Conservation (phyloP, 352 stramenopile species). For the Blastocystis sp. region DNA sequence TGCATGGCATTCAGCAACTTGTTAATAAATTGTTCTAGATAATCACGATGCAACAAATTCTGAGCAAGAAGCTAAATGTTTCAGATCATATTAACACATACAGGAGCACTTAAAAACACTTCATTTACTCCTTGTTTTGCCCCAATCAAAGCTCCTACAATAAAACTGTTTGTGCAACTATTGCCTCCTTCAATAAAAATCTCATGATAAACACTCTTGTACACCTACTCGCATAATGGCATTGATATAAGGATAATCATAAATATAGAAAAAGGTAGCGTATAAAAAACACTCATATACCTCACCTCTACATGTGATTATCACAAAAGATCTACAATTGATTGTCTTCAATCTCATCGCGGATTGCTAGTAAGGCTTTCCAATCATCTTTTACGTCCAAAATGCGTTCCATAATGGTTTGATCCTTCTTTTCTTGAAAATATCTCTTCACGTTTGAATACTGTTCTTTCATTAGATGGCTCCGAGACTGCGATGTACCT, state of each 20-base stretch:
- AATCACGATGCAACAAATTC: constrained; percentile 36
- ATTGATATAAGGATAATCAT: constrained; percentile 47
- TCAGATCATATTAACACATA: neutral
- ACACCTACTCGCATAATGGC: constrained; percentile 18
- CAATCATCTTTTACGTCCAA: constrained; percentile 30
- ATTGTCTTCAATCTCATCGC: neutral
- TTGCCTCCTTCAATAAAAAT: constrained; percentile 41
- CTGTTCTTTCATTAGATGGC: neutral
- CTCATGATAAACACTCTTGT: neutral
- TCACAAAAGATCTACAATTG: neutral
- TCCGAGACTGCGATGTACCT: neutral
- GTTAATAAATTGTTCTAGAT: constrained; percentile 33
- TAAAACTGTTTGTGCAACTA: constrained; percentile 2
- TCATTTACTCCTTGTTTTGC: constrained; percentile 36
- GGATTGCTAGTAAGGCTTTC: constrained; percentile 3
- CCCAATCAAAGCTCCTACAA: constrained; percentile 7
- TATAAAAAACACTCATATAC: constrained; percentile 47
- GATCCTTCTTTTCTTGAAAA: neutral
- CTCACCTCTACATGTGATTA: neutral
- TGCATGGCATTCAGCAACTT: constrained; percentile 13
- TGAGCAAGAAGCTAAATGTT: neutral
- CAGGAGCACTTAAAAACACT: constrained; percentile 23
- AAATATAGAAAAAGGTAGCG: constrained; percentile 30
- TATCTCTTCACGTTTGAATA: neutral
- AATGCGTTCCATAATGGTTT: neutral